phyloP scores from a whole-genome alignment of 73 alveolate species.

The Blepharisma stoltei region DNA sequence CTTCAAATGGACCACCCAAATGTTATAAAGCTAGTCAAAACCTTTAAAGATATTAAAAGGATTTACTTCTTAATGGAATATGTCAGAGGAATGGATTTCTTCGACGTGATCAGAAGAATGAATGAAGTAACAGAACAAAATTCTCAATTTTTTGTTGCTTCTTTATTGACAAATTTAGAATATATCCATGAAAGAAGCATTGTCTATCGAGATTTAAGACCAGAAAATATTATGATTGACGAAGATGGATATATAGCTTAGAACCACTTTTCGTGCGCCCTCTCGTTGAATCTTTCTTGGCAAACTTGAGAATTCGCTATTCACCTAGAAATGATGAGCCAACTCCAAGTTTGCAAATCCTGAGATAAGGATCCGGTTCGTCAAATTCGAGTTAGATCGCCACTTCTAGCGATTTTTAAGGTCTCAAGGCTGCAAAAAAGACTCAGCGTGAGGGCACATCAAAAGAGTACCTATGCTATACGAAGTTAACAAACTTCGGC shows the following conservation, averaged over 20 bases:
- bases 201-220: constrained; percentile 54
- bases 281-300: too few relatives aligned
- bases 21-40: constrained; percentile 50
- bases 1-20: constrained; percentile 49
- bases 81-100: constrained; percentile 52
- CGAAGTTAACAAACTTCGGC: constrained; percentile 48
- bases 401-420: too few relatives aligned
- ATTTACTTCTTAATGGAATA: constrained; percentile 51
- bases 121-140: constrained; percentile 43
- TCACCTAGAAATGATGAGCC: too few relatives aligned
- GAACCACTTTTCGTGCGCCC: too few relatives aligned
- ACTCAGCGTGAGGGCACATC: too few relatives aligned
- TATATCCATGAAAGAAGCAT: constrained; percentile 55
- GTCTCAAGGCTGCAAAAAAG: too few relatives aligned
- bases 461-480: too few relatives aligned
- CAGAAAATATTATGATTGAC: constrained; percentile 50
- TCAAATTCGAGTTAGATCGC: too few relatives aligned
- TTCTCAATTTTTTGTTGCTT: constrained; percentile 47
- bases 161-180: constrained; percentile 40
- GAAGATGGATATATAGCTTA: constrained; percentile 52
- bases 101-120: constrained; percentile 55
- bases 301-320: too few relatives aligned
- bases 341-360: too few relatives aligned
- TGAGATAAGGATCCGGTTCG: too few relatives aligned
- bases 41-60: constrained; percentile 44